Percentiles rank a stretch among this genome's conserved stretches.
phyloP scores from a whole-genome alignment of 129 eudicot species.

The Calendula officinalis region DNA sequence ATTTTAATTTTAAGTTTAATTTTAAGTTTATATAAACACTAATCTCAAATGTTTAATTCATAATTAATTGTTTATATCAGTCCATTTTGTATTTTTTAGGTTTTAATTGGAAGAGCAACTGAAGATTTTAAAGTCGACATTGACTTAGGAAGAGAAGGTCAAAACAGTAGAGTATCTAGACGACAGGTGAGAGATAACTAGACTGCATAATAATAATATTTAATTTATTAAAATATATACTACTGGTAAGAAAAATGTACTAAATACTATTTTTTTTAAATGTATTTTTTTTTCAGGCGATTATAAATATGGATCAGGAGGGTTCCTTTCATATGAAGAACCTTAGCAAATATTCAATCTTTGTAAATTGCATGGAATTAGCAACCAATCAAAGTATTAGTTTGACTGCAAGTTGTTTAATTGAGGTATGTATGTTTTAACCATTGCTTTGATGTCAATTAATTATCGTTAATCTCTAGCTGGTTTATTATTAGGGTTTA shows the following conservation, averaged over 20 bases:
- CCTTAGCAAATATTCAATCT: conserved; percentile 46
- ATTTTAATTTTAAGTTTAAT: too few species aligned
- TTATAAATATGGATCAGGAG: conserved; percentile 42
- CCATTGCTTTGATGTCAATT: conserved; percentile 9
- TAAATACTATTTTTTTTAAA: too few species aligned
- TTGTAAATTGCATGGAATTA: conserved; percentile 48
- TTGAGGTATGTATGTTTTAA: conserved; percentile 44
- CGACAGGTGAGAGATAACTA: conserved; percentile 48
- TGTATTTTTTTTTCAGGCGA: conserved; percentile 39
- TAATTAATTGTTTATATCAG: background rate
- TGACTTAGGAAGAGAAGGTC: conserved; percentile 67
- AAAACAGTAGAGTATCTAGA: conserved; percentile 56
- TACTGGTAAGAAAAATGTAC: background rate
- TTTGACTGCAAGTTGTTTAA: conserved; percentile 56
- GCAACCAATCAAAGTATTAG: conserved; percentile 29
- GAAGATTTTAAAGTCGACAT: conserved; percentile 61
- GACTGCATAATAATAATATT: background rate
- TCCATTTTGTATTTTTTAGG: conserved; percentile 35
- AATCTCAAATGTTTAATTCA: background rate
- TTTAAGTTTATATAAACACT: background rate
- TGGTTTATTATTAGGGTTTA: too few species aligned
- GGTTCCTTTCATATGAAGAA: conserved; percentile 59
- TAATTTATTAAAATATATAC: background rate
- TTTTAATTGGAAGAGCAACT: conserved; percentile 65
- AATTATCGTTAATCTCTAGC: too few species aligned